Conservation (phyloP, 805 yeast species). For the Saccharomyces paradoxus region DNA sequence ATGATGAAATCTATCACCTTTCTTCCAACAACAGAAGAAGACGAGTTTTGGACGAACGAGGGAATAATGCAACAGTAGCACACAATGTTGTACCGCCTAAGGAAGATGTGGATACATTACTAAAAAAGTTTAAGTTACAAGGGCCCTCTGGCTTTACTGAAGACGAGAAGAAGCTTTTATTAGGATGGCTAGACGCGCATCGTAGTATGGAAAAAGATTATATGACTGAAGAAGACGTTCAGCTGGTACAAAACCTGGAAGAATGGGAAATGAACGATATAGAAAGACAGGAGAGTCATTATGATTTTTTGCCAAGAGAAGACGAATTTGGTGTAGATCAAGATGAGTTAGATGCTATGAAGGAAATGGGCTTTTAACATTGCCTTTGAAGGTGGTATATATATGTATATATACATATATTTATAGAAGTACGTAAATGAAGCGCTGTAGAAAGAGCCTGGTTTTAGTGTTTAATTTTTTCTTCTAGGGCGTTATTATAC, state of each 20-base stretch:
- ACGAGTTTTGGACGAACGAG: not conserved
- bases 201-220: not conserved
- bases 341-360: slow-evolving; percentile 23
- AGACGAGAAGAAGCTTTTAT: not conserved
- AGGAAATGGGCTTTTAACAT: slow-evolving; percentile 14
- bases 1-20: slow-evolving; percentile 8
- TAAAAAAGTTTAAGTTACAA: not conserved
- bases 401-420: not conserved
- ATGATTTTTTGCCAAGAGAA: not conserved
- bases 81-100: not conserved
- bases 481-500: not conserved
- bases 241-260: not conserved
- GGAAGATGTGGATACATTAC: not conserved
- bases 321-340: slow-evolving; percentile 17
- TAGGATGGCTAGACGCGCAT: not conserved
- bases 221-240: not conserved
- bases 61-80: not conserved
- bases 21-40: slow-evolving; percentile 2
- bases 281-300: not conserved
- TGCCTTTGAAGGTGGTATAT: not conserved
- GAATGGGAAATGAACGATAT: slow-evolving; percentile 1
- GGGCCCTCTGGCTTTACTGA: not conserved
- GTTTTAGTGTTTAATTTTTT: not conserved
- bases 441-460: not conserved
- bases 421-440: too few species aligned